phyloP scores from a whole-genome alignment of 169 alveolate genomes.

The Cryptosporidium xiaoi region DNA sequence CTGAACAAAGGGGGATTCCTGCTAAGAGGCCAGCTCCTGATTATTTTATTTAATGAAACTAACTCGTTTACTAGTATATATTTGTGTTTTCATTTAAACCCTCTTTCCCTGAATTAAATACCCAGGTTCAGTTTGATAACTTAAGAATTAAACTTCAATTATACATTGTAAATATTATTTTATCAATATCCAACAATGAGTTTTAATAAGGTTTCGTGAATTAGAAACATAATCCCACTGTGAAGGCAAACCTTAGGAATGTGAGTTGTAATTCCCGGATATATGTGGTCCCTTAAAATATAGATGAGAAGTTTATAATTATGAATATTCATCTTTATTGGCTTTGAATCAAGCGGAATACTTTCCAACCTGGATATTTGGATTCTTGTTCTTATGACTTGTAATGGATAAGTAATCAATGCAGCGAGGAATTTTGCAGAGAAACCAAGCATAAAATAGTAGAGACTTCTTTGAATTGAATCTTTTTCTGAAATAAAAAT shows the following conservation, averaged over 20 bases:
- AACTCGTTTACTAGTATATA: background rate
- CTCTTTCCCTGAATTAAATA: background rate
- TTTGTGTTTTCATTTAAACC: background rate
- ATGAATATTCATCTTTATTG: background rate
- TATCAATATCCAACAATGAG: background rate
- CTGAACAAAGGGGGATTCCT: slow-evolving; percentile 87
- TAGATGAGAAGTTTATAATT: background rate
- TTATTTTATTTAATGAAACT: slow-evolving; percentile 80
- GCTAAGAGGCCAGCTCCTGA: slow-evolving; percentile 89
- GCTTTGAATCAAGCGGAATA: background rate
- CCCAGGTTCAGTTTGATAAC: background rate
- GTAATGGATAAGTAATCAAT: slow-evolving; percentile 50
- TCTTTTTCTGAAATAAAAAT: background rate
- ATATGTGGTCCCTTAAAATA: slow-evolving; percentile 13
- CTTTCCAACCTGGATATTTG: slow-evolving; percentile 43
- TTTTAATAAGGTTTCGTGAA: slow-evolving; percentile 34
- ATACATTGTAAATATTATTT: background rate
- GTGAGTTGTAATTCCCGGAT: slow-evolving; percentile 62
- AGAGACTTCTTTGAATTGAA: background rate
- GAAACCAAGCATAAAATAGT: slow-evolving; percentile 16
- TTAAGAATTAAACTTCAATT: background rate
- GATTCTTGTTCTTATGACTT: slow-evolving; percentile 56
- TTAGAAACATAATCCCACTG: slow-evolving; percentile 61
- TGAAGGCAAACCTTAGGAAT: slow-evolving; percentile 70
- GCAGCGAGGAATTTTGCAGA: slow-evolving; percentile 38